Percentiles rank a stretch among this genome's conserved stretches.
phyloP scores from a whole-genome alignment of 345 rosid genomes.

The Cardamine occulta region DNA sequence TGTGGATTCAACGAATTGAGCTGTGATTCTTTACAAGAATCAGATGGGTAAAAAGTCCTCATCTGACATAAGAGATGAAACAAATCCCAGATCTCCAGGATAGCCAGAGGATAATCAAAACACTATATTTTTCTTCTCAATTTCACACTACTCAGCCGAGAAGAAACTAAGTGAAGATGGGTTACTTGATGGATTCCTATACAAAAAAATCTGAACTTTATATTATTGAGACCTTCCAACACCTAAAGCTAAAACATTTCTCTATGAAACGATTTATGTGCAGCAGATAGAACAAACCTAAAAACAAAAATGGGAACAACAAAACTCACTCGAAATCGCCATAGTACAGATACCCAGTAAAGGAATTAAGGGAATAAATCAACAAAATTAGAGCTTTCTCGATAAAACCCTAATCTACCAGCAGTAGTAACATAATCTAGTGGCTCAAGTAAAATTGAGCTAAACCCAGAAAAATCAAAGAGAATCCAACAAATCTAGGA shows the following conservation, averaged over 20 bases:
- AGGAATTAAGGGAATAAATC: constrained; percentile 8
- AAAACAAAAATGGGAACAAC: constrained; percentile 15
- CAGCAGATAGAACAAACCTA: constrained; percentile 38
- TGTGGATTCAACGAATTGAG: constrained; percentile 86
- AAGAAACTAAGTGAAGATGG: background rate
- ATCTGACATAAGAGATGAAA: constrained; percentile 86
- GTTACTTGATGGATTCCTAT: constrained; percentile 28
- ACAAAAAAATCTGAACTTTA: constrained; percentile 40
- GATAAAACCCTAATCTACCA: constrained; percentile 29
- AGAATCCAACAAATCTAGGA: constrained; percentile 35
- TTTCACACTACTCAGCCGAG: constrained; percentile 34
- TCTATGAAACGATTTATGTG: constrained; percentile 32
- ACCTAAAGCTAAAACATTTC: constrained; percentile 47
- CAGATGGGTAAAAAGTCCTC: constrained; percentile 84
- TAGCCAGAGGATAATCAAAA: constrained; percentile 48
- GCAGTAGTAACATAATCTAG: constrained; percentile 27
- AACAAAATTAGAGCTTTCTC: constrained; percentile 35
- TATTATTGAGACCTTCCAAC: constrained; percentile 36
- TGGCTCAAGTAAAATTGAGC: constrained; percentile 44
- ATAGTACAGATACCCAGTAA: constrained; percentile 21
- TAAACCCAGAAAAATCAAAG: constrained; percentile 44
- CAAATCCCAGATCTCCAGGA: constrained; percentile 98
- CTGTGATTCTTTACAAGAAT: constrained; percentile 84
- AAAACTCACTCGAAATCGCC: constrained; percentile 36
- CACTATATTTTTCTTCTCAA: constrained; percentile 39